phyloP scores from a whole-genome alignment of 306 rosid genomes.

The Coriaria nepalensis region DNA sequence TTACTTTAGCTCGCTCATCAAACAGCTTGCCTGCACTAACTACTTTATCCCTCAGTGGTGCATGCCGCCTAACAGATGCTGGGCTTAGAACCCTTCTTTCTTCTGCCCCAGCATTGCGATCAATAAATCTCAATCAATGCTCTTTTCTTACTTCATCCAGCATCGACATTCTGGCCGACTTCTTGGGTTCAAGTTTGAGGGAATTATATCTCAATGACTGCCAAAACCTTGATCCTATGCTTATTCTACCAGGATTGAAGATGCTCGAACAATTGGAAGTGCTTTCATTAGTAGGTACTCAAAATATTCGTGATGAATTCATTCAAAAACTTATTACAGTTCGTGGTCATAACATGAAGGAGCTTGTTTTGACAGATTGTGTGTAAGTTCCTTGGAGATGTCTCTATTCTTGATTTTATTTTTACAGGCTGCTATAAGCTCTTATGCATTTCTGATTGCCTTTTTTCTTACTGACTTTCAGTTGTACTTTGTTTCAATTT shows the following conservation, averaged over 20 bases:
- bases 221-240: slow-evolving; percentile 29
- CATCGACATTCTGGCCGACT: slow-evolving; percentile 33
- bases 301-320: slow-evolving; percentile 36
- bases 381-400: slow-evolving; percentile 33
- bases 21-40: slow-evolving; percentile 34
- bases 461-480: slow-evolving; percentile 8
- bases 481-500: too few species aligned
- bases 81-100: slow-evolving; percentile 48
- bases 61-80: slow-evolving; percentile 61
- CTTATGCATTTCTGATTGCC: neutral
- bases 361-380: slow-evolving; percentile 62
- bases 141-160: slow-evolving; percentile 58
- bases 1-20: slow-evolving; percentile 34
- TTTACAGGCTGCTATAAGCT: too few species aligned
- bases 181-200: slow-evolving; percentile 51
- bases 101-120: slow-evolving; percentile 52
- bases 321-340: slow-evolving; percentile 27
- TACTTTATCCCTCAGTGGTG: slow-evolving; percentile 64
- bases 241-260: slow-evolving; percentile 37
- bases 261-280: slow-evolving; percentile 49
- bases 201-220: slow-evolving; percentile 72
- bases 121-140: slow-evolving; percentile 77
- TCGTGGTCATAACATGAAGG: slow-evolving; percentile 53
- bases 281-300: slow-evolving; percentile 56
- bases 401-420: slow-evolving; percentile 10